These are phyloP conservation scores for Mollisia scopiformis DNA, from an alignment of 2,329 filamentous ascomycete species.

Conservation along the genomic window DNA sequence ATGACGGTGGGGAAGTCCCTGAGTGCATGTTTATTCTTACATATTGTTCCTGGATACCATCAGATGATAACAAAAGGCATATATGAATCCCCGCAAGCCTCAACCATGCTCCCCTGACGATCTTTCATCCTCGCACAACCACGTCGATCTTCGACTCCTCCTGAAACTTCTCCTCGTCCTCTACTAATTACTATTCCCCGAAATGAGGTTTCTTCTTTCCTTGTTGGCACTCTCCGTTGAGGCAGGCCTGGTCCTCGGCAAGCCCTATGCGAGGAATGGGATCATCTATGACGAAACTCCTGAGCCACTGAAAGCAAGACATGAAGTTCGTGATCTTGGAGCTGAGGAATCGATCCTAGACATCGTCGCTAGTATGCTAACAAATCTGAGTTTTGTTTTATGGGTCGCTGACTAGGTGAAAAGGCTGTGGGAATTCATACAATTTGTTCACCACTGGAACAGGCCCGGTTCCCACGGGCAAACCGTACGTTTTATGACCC, in stretches of 20 bases:
- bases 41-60: not conserved
- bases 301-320: not conserved
- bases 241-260: not conserved
- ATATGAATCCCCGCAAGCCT: not conserved
- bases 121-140: not conserved
- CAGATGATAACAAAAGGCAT: not conserved
- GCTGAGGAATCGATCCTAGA: not conserved
- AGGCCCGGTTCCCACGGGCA: slow-evolving; percentile 2
- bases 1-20: not conserved
- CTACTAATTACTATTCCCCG: not conserved
- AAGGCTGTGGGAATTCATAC: slow-evolving; percentile 7
- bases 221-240: not conserved
- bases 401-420: not conserved
- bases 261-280: slow-evolving; percentile 10
- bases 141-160: not conserved
- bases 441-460: slow-evolving; percentile 1
- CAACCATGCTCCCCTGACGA: not conserved
- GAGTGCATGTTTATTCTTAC: not conserved
- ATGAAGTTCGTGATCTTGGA: not conserved
- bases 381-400: not conserved
- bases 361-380: not conserved
- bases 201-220: not conserved
- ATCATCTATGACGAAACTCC: slow-evolving; percentile 2
- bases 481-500: slow-evolving; percentile 6
- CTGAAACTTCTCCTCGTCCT: not conserved